Evolutionary conservation across 176 grass and related monocot genomes (phyloP).

Genomic region (Metroxylon sagu): DNA sequence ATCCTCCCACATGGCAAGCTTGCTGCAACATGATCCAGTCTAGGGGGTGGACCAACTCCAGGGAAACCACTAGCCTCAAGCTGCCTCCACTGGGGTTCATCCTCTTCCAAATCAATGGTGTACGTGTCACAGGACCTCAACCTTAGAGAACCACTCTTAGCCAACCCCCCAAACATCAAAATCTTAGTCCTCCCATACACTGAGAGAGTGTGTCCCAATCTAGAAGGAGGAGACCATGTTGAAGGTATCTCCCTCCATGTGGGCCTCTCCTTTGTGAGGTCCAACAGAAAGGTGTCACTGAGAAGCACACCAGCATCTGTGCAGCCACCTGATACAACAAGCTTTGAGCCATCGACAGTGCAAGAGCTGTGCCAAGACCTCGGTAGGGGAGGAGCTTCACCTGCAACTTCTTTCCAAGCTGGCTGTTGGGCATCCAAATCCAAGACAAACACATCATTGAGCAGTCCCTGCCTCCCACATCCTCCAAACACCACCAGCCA

Average conservation of each 20-base stretch:
- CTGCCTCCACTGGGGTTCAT: constrained; percentile 73
- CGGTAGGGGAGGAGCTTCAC: constrained; percentile 45
- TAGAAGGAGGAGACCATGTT: constrained; percentile 58
- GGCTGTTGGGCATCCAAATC: constrained; percentile 88
- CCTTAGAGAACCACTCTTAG: constrained; percentile 66
- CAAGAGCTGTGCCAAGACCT: constrained; percentile 99
- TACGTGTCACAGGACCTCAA: constrained; percentile 73
- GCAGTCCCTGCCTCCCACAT: constrained; percentile 63
- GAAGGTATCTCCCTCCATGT: constrained; percentile 77
- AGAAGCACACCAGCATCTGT: constrained; percentile 71
- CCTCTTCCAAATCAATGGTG: constrained; percentile 56
- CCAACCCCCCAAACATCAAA: constrained; percentile 87
- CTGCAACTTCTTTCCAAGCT: constrained; percentile 65
- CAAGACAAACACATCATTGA: constrained; percentile 87
- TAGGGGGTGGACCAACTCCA: constrained; percentile 43
- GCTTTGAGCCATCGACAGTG: constrained; percentile 83
- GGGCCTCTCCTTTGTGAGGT: constrained; percentile 71
- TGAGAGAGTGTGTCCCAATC: constrained; percentile 73
- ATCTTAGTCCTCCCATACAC: constrained; percentile 70
- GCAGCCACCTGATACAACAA: constrained; percentile 87
- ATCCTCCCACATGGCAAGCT: constrained; percentile 80
- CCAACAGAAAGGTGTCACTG: constrained; percentile 78
- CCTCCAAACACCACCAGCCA: constrained; percentile 97
- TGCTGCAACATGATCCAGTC: constrained; percentile 79
- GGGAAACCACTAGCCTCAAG: constrained; percentile 41